A percentile compares a stretch with the other conserved stretches of the same genome.
These are phyloP conservation scores for Micractinium sp. DNA, from an alignment of 139 green algal species.

Conservation along the genomic window DNA sequence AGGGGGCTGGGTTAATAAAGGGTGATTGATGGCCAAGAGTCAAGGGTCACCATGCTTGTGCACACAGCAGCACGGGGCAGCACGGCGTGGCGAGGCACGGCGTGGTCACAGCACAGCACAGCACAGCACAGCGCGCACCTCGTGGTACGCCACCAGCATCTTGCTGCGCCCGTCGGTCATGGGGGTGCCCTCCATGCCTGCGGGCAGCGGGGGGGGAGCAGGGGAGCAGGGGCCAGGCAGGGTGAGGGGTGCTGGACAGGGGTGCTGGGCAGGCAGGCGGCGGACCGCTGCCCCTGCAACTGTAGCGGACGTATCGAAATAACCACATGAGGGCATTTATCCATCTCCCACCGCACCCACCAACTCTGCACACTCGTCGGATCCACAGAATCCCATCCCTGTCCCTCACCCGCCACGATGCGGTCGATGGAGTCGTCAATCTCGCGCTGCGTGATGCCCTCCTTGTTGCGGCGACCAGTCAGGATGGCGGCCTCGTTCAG, in stretches of 20 bases:
- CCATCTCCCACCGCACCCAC: too few species aligned
- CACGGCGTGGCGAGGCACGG: too few species aligned
- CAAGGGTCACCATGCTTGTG: not conserved
- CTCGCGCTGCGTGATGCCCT: constrained; percentile 82
- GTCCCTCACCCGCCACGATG: constrained; percentile 87
- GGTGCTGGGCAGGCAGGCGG: not conserved
- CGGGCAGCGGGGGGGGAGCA: not conserved
- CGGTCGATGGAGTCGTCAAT: constrained; percentile 98
- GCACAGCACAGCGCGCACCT: constrained; percentile 51
- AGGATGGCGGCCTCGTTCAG: constrained; percentile 99
- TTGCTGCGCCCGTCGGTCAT: constrained; percentile 99
- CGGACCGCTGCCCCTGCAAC: constrained; percentile 36
- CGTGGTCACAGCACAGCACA: not conserved
- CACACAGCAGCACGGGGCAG: too few species aligned
- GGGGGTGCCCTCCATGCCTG: constrained; percentile 98
- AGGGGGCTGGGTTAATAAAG: not conserved
- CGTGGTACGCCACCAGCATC: constrained; percentile 96
- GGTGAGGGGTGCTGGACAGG: too few species aligned
- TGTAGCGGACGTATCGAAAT: too few species aligned
- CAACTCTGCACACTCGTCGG: too few species aligned
- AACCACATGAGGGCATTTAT: too few species aligned
- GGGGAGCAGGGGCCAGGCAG: not conserved
- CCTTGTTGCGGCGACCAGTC: constrained; percentile 86
- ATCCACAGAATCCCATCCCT: too few species aligned
- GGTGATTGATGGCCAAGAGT: too few species aligned